Percentiles rank a stretch among this genome's conserved stretches.
These are phyloP conservation scores for Jatropha podagrica DNA, from an alignment of 441 rosid genomes.

Conservation along the genomic window DNA sequence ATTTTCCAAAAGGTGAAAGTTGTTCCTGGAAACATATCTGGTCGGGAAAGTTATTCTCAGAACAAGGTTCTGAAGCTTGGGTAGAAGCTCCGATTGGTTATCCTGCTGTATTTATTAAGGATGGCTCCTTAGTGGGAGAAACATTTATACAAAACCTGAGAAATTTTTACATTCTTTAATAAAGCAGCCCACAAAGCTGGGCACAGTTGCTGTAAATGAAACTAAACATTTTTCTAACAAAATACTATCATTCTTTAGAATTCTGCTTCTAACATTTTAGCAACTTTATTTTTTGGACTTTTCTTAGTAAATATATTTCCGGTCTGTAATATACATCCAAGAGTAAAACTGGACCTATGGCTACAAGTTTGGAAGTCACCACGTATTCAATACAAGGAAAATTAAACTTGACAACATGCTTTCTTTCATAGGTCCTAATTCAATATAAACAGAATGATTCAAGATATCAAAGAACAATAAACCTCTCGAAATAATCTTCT, in stretches of 20 bases:
- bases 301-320: background rate
- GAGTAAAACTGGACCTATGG: background rate
- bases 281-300: background rate
- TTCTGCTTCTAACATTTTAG: background rate
- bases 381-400: background rate
- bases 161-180: conserved; percentile 36
- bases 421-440: background rate
- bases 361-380: background rate
- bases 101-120: conserved; percentile 65
- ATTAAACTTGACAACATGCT: background rate
- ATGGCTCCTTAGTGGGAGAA: conserved; percentile 52
- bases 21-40: conserved; percentile 61
- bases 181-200: background rate
- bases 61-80: conserved; percentile 43
- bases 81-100: conserved; percentile 59
- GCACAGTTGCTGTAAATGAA: background rate
- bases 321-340: background rate
- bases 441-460: background rate
- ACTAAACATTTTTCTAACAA: background rate
- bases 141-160: conserved; percentile 50
- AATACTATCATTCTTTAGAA: background rate
- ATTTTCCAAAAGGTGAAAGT: conserved; percentile 55
- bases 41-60: conserved; percentile 48
- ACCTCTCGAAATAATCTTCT: too few relatives aligned
- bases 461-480: too few relatives aligned